Percentiles rank a stretch among this genome's conserved stretches.
Evolutionary conservation across 2,329 filamentous ascomycete genomes (phyloP).

Genomic region (Alternaria burnsii): DNA sequence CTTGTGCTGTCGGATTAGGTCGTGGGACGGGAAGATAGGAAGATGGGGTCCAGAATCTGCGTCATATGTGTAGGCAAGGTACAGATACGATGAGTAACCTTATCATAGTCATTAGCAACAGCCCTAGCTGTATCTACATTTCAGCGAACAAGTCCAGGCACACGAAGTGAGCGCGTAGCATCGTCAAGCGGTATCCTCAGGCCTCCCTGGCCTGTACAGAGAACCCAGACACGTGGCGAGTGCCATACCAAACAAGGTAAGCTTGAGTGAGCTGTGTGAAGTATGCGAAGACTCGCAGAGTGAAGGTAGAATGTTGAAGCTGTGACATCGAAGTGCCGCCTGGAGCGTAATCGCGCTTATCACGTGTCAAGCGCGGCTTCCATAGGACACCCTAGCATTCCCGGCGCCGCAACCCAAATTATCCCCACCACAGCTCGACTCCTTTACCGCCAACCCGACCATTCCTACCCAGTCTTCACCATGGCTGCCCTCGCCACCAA

Average conservation of each 20-base stretch:
- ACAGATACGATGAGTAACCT: constrained; percentile 13
- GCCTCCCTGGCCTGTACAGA: not conserved
- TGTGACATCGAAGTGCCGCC: not conserved
- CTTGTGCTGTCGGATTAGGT: constrained; percentile 15
- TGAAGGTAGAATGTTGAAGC: not conserved
- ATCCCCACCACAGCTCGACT: constrained; percentile 41
- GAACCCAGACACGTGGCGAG: not conserved
- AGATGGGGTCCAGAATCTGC: constrained; percentile 10
- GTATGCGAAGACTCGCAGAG: not conserved
- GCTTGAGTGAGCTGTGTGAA: not conserved
- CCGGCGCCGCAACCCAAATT: constrained; percentile 35
- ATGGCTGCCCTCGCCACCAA: constrained; percentile 80
- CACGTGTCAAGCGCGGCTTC: constrained; percentile 23
- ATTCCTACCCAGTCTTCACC: constrained; percentile 33
- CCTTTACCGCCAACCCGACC: constrained; percentile 33
- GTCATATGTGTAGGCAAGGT: not conserved
- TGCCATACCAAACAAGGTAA: not conserved
- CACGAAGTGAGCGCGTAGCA: not conserved
- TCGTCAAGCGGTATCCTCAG: not conserved
- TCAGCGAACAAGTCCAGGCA: not conserved
- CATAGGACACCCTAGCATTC: constrained; percentile 35
- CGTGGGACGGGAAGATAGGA: constrained; percentile 25
- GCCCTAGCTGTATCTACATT: not conserved
- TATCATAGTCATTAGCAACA: constrained; percentile 9
- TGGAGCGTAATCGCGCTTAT: constrained; percentile 1